phyloP scores from a whole-genome alignment of 1,284 basidiomycete species.

The Puccinia horiana region DNA sequence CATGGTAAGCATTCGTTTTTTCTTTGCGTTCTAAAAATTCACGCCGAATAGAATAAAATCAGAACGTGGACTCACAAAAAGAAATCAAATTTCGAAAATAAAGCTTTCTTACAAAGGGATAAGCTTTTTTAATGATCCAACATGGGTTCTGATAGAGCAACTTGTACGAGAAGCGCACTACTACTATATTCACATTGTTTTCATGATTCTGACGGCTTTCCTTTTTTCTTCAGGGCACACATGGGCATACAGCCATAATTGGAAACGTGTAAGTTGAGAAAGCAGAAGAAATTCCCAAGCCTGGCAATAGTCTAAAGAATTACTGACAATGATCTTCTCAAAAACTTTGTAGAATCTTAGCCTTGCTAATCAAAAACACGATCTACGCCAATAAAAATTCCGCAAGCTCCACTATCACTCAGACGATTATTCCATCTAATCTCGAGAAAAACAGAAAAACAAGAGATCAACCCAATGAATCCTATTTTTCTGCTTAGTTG shows the following conservation, averaged over 20 bases:
- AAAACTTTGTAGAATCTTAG: background rate
- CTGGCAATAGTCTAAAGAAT: background rate
- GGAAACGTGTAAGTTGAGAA: constrained; percentile 9
- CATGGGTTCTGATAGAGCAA: constrained; percentile 19
- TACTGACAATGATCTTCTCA: background rate
- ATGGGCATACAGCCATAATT: constrained; percentile 4
- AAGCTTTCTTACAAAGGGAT: constrained; percentile 10
- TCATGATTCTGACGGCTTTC: background rate
- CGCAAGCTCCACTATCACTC: background rate
- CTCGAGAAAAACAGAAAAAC: background rate
- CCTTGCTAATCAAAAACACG: constrained; percentile 1
- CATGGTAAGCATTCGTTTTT: background rate
- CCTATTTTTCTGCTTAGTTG: background rate
- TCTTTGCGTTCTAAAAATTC: background rate
- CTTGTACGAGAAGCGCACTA: background rate
- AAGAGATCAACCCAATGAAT: background rate
- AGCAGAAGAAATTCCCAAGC: too few species aligned
- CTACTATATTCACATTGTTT: background rate
- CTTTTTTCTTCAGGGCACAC: background rate
- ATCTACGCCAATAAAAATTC: background rate
- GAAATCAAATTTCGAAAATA: background rate
- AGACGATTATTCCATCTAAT: background rate
- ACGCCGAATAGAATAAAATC: background rate
- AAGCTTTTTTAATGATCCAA: constrained; percentile 3
- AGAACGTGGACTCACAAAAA: background rate